Base-by-base conservation (phyloP, 2,329 filamentous ascomycete species). In the Pseudodiploospora longispora region DNA sequence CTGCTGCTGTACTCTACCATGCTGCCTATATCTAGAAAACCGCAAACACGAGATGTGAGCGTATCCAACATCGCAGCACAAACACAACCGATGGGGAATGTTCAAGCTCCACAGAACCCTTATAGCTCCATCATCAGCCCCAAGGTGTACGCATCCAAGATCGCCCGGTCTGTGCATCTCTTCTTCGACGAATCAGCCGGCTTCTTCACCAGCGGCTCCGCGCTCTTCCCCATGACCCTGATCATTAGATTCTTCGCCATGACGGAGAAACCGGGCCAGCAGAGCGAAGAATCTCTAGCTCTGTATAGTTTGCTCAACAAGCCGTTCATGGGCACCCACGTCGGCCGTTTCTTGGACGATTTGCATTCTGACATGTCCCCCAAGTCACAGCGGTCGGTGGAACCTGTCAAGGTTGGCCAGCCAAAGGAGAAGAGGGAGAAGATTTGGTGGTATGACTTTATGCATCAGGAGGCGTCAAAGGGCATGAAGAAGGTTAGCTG, bases 141-240 rank as follows among this genome's bases (percentile, higher is more conserved):
- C 3, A 40, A 27, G n/a, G 28, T 47, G 19, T 52, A 42, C 36
- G 44, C 48, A 4, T 38, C 37, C 38, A 52, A 52, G 37, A 52
- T 52, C 27, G 48, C 47, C 6, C 48, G 47, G n/a, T 31, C 40
- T 3, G 47, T 49, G 6, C 43, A 47, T 29, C 36, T 50, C 10
- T 43, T 52, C 29, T 45, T 47, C 10, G 48, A 46, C 12, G 47
- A 45, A 30, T 33, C 41, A 5, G 48, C 50, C 4, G 43, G 47
- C 3, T 42, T 41, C 5, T 41, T 47, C 37, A 42, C 44, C 3
- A 44, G 46, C 27, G 42, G 47, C 19, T 38, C 46, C 1, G 44
- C 40, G 6, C 46, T 50, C 27, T 46, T 52, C 27, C 44, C 46
- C 8, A 29, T 47, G 27, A 44, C 43, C 10, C 39, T 50, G n/a